Evolutionary conservation across 371 early-diverging fungal species (phyloP).

Genomic region (Mortierella sp.): DNA sequence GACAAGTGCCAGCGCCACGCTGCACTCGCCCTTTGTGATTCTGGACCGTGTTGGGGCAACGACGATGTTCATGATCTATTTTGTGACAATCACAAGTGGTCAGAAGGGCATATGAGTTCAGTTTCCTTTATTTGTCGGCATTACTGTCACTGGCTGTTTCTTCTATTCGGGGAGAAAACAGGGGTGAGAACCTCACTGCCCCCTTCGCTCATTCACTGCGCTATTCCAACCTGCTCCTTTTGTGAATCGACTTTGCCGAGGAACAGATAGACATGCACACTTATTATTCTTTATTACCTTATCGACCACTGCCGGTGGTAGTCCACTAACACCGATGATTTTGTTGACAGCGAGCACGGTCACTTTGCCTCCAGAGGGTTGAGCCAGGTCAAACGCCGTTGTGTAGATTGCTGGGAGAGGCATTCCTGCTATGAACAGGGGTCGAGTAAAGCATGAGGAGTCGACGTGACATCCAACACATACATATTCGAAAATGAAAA

Average conservation of each 20-base stretch:
- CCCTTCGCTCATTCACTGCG: too few relatives aligned
- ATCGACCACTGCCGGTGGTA: slow-evolving; percentile 62
- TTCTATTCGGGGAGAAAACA: too few relatives aligned
- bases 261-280: too few relatives aligned
- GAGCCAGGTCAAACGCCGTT: slow-evolving; percentile 66
- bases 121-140: neutral
- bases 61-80: slow-evolving; percentile 57
- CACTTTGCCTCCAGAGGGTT: slow-evolving; percentile 63
- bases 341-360: slow-evolving; percentile 63
- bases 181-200: too few relatives aligned
- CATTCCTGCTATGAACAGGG: slow-evolving; percentile 58
- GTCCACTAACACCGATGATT: slow-evolving; percentile 62
- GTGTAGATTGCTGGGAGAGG: slow-evolving; percentile 68
- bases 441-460: neutral
- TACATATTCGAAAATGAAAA: too few relatives aligned
- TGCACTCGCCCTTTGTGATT: slow-evolving; percentile 75
- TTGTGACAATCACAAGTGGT: neutral
- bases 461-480: too few relatives aligned
- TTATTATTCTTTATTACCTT: slow-evolving; percentile 55
- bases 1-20: slow-evolving; percentile 74
- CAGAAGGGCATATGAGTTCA: neutral
- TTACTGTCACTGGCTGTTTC: too few relatives aligned
- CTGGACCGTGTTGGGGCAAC: slow-evolving; percentile 63
- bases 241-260: too few relatives aligned
- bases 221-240: too few relatives aligned